Conservation (phyloP, 306 rosid genomes). For the Cicer bijugum region DNA sequence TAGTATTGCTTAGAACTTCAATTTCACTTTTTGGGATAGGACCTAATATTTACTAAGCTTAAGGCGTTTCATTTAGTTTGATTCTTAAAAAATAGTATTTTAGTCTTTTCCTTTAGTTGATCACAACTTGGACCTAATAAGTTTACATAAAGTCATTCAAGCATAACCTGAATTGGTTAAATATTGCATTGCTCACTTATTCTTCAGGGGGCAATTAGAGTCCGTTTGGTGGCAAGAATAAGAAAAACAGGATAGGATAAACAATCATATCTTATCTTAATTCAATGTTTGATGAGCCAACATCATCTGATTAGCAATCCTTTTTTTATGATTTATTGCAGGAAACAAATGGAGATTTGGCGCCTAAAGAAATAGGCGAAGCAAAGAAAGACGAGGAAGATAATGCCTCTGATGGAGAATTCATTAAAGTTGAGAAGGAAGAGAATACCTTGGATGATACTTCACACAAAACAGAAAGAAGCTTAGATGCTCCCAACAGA, state of each 20-base stretch:
- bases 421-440: constrained; percentile 93
- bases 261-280: too few relatives aligned
- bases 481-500: constrained; percentile 65
- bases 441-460: constrained; percentile 51
- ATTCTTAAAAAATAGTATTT: constrained; percentile 8
- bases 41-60: neutral
- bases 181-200: constrained; percentile 11
- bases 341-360: constrained; percentile 60
- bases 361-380: constrained; percentile 48
- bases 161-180: constrained; percentile 9
- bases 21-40: neutral
- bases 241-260: too few relatives aligned
- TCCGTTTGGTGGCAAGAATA: too few relatives aligned
- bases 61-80: constrained; percentile 16
- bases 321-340: constrained; percentile 41
- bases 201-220: neutral
- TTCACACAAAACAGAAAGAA: constrained; percentile 54
- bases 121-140: neutral
- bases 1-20: constrained; percentile 16
- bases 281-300: too few relatives aligned
- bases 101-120: neutral
- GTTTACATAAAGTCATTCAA: constrained; percentile 18
- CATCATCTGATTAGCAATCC: too few relatives aligned
- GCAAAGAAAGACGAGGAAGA: constrained; percentile 87
- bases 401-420: constrained; percentile 81